Conservation (phyloP, 768 basidiomycete species). For the Mycena filopes region DNA sequence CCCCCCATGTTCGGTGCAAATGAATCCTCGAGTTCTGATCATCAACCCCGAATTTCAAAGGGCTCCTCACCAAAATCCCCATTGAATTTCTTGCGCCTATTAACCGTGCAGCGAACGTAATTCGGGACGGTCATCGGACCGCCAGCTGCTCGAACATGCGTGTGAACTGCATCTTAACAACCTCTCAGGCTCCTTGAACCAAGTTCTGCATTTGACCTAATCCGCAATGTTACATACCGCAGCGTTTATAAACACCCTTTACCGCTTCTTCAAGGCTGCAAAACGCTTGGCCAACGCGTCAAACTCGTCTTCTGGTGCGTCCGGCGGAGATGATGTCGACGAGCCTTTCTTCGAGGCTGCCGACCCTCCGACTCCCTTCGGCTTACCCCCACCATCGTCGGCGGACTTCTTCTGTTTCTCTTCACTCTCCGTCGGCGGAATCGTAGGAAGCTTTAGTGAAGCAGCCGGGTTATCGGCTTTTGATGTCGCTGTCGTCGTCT, state of each 20-base stretch:
- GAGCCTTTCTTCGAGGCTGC: constrained; percentile 38
- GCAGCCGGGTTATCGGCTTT: constrained; percentile 45
- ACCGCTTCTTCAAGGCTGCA: constrained; percentile 87
- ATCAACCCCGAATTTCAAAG: too few species aligned
- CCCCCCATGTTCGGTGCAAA: too few species aligned
- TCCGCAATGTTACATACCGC: not conserved
- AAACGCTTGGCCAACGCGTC: constrained; percentile 83
- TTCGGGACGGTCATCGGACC: constrained; percentile 4
- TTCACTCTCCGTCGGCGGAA: constrained; percentile 62
- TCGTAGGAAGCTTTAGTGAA: constrained; percentile 57
- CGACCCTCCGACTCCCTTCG: constrained; percentile 34
- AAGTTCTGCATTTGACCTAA: constrained; percentile 11
- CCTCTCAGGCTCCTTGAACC: constrained; percentile 3
- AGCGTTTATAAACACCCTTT: too few species aligned
- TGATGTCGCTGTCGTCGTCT: constrained; percentile 36
- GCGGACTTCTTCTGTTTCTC: constrained; percentile 45
- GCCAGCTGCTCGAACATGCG: not conserved
- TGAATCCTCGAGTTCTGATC: too few species aligned
- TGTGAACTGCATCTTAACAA: constrained; percentile 14
- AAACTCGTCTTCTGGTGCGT: constrained; percentile 67
- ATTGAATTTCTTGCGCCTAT: too few species aligned
- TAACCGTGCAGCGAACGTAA: not conserved
- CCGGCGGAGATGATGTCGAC: constrained; percentile 36
- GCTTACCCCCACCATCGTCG: constrained; percentile 35
- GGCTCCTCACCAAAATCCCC: too few species aligned